phyloP scores from a whole-genome alignment of 306 rosid genomes.

The Cotoneaster glaucophyllus region DNA sequence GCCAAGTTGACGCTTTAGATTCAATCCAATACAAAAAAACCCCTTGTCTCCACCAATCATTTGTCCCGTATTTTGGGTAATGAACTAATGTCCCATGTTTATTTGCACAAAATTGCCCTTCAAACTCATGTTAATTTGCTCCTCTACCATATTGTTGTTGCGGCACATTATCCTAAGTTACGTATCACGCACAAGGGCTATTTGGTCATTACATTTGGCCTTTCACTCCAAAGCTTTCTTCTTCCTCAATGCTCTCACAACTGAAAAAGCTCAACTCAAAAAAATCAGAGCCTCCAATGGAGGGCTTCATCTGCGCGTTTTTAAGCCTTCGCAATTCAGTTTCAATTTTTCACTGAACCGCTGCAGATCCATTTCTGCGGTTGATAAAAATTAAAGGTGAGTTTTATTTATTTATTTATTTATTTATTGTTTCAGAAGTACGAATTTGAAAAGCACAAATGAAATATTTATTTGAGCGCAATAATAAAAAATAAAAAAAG shows the following conservation, averaged over 20 bases:
- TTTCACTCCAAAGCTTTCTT: neutral
- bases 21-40: neutral
- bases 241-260: neutral
- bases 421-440: neutral
- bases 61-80: neutral
- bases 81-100: neutral
- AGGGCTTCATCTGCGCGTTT: neutral
- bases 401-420: neutral
- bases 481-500: too few relatives aligned
- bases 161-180: neutral
- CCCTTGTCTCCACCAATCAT: conserved; percentile 18
- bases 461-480: neutral
- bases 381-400: conserved; percentile 7
- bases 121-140: neutral
- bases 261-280: neutral
- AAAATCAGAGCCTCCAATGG: neutral
- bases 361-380: conserved; percentile 8
- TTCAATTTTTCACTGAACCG: neutral
- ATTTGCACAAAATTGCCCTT: conserved; percentile 3
- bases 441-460: conserved; percentile 1
- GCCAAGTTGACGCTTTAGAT: neutral
- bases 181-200: neutral
- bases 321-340: neutral
- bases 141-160: neutral
- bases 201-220: conserved; percentile 15